Evolutionary conservation across 805 yeast genomes (phyloP).

Genomic region (Saccharomycopsis fermentans): DNA sequence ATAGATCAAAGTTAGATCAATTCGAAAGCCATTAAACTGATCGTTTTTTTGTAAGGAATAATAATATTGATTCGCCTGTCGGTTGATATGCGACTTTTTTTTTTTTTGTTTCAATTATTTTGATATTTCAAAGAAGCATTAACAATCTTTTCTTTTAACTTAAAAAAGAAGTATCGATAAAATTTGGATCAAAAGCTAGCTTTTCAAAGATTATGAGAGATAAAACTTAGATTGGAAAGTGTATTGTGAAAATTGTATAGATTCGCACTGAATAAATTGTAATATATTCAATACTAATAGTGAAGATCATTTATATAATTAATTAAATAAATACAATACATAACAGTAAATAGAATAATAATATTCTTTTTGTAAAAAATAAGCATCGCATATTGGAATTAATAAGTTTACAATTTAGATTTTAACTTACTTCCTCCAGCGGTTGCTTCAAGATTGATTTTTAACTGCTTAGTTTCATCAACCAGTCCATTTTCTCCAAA

Average conservation of each 20-base stretch:
- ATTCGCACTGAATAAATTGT: not conserved
- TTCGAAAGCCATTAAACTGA: not conserved
- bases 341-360: not conserved
- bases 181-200: too few relatives aligned
- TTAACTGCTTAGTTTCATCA: slow-evolving; percentile 39
- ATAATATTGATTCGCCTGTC: too few relatives aligned
- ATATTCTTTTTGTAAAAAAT: too few relatives aligned
- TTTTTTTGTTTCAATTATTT: too few relatives aligned
- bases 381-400: too few relatives aligned
- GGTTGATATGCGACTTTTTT: too few relatives aligned
- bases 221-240: too few relatives aligned
- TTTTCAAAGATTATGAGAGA: too few relatives aligned
- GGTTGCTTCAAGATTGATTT: slow-evolving; percentile 47
- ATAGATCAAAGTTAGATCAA: too few relatives aligned
- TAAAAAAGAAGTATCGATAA: too few relatives aligned
- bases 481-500: slow-evolving; percentile 49
- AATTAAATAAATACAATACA: not conserved
- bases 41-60: not conserved
- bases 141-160: too few relatives aligned
- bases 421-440: slow-evolving; percentile 37
- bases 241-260: not conserved
- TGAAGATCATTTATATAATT: not conserved
- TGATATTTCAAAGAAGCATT: too few relatives aligned
- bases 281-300: not conserved
- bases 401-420: not conserved